These are phyloP conservation scores for Kwoniella europaea DNA, from an alignment of 768 basidiomycete species.

Conservation along the genomic window DNA sequence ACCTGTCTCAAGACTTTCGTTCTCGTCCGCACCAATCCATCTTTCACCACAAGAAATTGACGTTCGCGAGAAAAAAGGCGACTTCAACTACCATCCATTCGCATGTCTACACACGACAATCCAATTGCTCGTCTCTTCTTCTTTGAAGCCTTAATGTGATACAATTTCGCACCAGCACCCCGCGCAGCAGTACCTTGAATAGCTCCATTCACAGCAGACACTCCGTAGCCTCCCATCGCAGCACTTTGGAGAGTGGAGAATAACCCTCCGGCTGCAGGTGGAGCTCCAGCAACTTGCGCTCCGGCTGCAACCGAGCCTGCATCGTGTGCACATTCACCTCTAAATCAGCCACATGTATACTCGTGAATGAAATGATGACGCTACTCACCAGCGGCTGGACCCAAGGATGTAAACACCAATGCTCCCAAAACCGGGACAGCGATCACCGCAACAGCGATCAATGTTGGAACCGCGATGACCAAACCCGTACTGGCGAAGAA, in stretches of 20 bases:
- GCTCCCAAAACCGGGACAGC: neutral
- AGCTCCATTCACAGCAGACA: constrained; percentile 1
- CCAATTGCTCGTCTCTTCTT: neutral
- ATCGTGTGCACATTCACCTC: neutral
- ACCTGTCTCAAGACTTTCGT: too few species aligned
- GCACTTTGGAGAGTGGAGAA: constrained; percentile 6
- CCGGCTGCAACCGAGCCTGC: constrained; percentile 2
- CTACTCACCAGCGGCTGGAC: constrained; percentile 6
- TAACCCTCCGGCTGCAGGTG: neutral
- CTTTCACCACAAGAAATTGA: too few species aligned
- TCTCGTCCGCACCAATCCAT: too few species aligned
- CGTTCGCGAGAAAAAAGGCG: too few species aligned
- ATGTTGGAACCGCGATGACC: neutral
- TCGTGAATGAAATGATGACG: neutral
- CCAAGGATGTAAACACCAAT: neutral
- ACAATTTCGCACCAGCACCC: constrained; percentile 1
- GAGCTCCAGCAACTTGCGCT: neutral
- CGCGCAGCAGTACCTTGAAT: neutral
- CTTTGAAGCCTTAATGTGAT: neutral
- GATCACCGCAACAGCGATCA: neutral
- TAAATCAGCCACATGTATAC: neutral
- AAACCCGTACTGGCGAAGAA: neutral
- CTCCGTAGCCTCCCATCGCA: constrained; percentile 9
- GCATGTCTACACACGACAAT: too few species aligned
- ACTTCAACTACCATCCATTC: too few species aligned